Evolutionary conservation across 1,139 yeast genomes (phyloP).

Genomic region (Saccharomyces hybrid): DNA sequence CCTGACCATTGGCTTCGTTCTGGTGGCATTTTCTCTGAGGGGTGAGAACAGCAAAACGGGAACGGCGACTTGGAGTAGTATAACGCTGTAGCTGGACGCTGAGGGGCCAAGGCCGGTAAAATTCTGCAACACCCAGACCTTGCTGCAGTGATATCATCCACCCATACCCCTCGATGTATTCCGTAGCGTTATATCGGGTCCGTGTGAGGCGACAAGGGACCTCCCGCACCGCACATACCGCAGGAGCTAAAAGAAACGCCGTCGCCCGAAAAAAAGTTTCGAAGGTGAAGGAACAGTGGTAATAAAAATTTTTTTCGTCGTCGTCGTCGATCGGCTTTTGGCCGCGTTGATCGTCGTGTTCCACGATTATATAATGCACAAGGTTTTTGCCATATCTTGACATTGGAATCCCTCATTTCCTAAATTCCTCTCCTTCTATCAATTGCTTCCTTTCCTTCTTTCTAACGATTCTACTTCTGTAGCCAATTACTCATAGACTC

Average conservation of each 20-base stretch:
- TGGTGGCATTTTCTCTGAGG: background rate
- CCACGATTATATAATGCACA: background rate
- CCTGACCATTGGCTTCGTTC: background rate
- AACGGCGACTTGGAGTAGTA: background rate
- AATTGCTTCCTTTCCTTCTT: background rate
- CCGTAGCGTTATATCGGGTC: background rate
- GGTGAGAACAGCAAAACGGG: background rate
- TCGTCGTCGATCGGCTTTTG: constrained; percentile 1
- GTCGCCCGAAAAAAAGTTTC: constrained; percentile 1
- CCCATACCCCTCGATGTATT: background rate
- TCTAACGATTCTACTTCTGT: background rate
- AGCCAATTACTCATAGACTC: constrained; percentile 1
- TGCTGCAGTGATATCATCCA: background rate
- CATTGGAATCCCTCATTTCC: background rate
- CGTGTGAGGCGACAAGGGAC: background rate
- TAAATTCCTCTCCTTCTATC: background rate
- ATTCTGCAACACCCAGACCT: background rate
- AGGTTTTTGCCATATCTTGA: background rate
- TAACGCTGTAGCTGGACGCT: background rate
- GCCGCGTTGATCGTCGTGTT: constrained; percentile 1
- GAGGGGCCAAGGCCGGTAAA: background rate
- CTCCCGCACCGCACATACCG: background rate
- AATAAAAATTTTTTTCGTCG: background rate
- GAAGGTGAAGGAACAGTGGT: background rate
- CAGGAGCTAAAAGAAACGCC: background rate